Percentiles rank a stretch among this genome's conserved stretches.
phyloP scores from a whole-genome alignment of 2,329 filamentous ascomycete genomes.

The Nannizziopsis arthrosporioides region DNA sequence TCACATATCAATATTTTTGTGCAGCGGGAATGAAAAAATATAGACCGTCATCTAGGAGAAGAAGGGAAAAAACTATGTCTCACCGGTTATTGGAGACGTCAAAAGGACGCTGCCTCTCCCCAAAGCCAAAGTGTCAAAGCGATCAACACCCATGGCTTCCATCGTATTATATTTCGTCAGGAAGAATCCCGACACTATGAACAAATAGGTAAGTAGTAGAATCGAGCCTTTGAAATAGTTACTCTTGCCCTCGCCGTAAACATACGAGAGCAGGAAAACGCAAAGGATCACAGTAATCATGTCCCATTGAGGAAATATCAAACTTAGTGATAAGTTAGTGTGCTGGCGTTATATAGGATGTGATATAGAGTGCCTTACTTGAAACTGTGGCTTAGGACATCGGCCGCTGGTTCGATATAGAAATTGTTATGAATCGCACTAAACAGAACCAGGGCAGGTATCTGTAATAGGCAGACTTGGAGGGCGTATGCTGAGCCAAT shows the following conservation, averaged over 20 bases:
- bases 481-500: conserved; percentile 95
- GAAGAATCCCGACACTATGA: conserved; percentile 85
- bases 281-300: conserved; percentile 95
- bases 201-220: conserved; percentile 80
- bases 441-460: conserved; percentile 84
- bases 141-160: conserved; percentile 38
- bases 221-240: conserved; percentile 99
- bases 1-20: not conserved
- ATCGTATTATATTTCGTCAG: conserved; percentile 57
- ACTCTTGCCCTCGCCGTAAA: conserved; percentile 97
- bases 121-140: conserved; percentile 37
- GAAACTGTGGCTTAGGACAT: conserved; percentile 43
- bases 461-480: conserved; percentile 89
- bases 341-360: no score
- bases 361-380: conserved; percentile 32
- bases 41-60: not conserved
- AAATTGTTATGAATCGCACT: conserved; percentile 59
- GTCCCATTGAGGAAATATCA: conserved; percentile 98
- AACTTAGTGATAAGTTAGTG: conserved; percentile 32
- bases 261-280: conserved; percentile 91
- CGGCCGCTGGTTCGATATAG: conserved; percentile 37
- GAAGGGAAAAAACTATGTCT: not conserved
- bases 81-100: not conserved
- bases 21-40: not conserved
- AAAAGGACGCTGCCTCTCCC: not conserved